These are phyloP conservation scores for Silybum marianum DNA, from an alignment of 129 eudicot genomes.

Conservation along the genomic window DNA sequence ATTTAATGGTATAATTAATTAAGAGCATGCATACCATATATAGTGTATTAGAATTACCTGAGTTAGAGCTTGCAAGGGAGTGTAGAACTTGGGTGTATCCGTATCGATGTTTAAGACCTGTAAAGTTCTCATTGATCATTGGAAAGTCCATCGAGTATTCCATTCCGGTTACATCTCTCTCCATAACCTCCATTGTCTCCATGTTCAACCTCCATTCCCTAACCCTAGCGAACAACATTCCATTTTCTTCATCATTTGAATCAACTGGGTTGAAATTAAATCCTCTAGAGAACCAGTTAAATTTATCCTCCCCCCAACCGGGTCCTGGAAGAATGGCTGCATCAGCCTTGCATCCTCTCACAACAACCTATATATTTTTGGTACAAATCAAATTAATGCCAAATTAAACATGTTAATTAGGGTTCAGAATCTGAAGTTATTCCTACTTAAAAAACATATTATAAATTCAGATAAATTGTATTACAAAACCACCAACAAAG, in stretches of 20 bases:
- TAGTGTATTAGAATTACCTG: conserved; percentile 16
- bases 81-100: conserved; percentile 30
- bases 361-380: conserved; percentile 22
- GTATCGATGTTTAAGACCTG: conserved; percentile 30
- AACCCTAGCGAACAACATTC: conserved; percentile 30
- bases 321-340: conserved; percentile 34
- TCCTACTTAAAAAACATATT: no score
- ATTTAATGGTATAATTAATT: neutral
- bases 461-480: no score
- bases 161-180: conserved; percentile 34
- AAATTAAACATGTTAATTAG: neutral
- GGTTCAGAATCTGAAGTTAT: neutral
- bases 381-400: neutral
- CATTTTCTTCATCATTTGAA: neutral
- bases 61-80: conserved; percentile 28
- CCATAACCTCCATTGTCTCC: conserved; percentile 34
- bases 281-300: conserved; percentile 38
- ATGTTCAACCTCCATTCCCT: conserved; percentile 38
- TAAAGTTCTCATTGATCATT: conserved; percentile 25
- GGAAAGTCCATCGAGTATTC: conserved; percentile 38
- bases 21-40: no score
- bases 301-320: conserved; percentile 32
- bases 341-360: conserved; percentile 31
- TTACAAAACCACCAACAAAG: no score
- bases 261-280: neutral